phyloP scores from a whole-genome alignment of 371 early-diverging fungal species.

The Chytridium lagenaria region DNA sequence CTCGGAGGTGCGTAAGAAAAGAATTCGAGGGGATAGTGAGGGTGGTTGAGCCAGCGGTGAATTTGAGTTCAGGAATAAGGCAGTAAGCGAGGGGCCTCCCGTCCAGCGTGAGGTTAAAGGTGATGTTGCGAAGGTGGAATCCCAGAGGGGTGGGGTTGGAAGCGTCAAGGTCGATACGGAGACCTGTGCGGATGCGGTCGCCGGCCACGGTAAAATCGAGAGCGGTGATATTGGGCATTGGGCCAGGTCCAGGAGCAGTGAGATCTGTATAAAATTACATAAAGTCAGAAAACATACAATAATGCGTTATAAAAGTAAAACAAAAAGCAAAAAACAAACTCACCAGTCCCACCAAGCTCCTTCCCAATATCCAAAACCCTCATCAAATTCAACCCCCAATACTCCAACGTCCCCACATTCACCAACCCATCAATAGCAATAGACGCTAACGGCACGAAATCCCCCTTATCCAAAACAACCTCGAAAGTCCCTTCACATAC shows the following conservation, averaged over 20 bases:
- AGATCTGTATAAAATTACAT: neutral
- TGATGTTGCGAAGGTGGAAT: constrained; percentile 15
- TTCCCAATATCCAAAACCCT: neutral
- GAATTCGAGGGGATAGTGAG: constrained; percentile 3
- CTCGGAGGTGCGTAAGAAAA: neutral
- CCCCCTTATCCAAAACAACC: constrained; percentile 5
- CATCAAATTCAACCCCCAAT: neutral
- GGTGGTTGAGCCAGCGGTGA: neutral
- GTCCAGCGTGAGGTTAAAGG: constrained; percentile 16
- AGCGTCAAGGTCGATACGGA: constrained; percentile 7
- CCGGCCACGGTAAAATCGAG: neutral
- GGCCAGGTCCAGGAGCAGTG: neutral
- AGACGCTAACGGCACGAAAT: neutral
- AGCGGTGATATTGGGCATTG: constrained; percentile 1
- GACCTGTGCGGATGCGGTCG: neutral
- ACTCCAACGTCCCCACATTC: constrained; percentile 3
- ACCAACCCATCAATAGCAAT: neutral
- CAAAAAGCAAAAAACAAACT: constrained; percentile 6
- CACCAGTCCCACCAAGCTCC: neutral
- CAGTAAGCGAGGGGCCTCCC: constrained; percentile 7
- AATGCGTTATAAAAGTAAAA: neutral
- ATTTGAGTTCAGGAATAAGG: neutral
- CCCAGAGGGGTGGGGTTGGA: constrained; percentile 4
- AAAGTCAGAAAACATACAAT: neutral
- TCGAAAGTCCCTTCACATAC: constrained; percentile 10